Conservation (phyloP, 2,329 filamentous ascomycete species). For the Leptographium galeiforme region DNA sequence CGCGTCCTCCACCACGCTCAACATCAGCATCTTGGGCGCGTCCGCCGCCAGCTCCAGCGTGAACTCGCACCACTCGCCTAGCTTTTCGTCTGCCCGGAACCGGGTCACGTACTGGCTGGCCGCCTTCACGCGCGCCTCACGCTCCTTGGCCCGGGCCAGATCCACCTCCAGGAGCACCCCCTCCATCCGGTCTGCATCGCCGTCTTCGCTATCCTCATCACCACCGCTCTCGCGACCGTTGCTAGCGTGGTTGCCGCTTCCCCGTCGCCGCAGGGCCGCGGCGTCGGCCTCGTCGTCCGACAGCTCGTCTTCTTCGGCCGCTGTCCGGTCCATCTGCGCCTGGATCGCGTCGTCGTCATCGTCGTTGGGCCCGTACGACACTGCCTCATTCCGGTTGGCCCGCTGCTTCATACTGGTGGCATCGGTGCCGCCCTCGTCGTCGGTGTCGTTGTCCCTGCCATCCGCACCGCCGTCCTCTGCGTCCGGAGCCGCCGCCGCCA, state of each 20-base stretch:
- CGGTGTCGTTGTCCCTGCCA: constrained; percentile 47
- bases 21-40: constrained; percentile 83
- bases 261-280: constrained; percentile 28
- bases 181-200: constrained; percentile 19
- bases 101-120: constrained; percentile 53
- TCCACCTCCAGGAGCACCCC: constrained; percentile 10
- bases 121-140: constrained; percentile 51
- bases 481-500: constrained; percentile 25
- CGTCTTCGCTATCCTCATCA: not conserved
- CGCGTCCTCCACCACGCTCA: constrained; percentile 75
- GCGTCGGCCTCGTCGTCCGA: constrained; percentile 39
- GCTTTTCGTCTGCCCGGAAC: constrained; percentile 67
- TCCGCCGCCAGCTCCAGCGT: constrained; percentile 69
- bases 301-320: constrained; percentile 38
- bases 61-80: constrained; percentile 64
- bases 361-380: constrained; percentile 85
- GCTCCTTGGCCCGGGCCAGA: constrained; percentile 26
- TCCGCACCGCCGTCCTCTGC: constrained; percentile 22
- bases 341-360: constrained; percentile 76
- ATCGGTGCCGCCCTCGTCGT: constrained; percentile 67
- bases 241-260: constrained; percentile 5
- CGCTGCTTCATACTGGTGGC: constrained; percentile 61
- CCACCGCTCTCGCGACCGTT: not conserved
- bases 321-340: constrained; percentile 45
- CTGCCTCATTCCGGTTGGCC: constrained; percentile 64